Base-by-base conservation (phyloP, 2,329 filamentous ascomycete genomes). In the Penicillium hesseltinei region DNA sequence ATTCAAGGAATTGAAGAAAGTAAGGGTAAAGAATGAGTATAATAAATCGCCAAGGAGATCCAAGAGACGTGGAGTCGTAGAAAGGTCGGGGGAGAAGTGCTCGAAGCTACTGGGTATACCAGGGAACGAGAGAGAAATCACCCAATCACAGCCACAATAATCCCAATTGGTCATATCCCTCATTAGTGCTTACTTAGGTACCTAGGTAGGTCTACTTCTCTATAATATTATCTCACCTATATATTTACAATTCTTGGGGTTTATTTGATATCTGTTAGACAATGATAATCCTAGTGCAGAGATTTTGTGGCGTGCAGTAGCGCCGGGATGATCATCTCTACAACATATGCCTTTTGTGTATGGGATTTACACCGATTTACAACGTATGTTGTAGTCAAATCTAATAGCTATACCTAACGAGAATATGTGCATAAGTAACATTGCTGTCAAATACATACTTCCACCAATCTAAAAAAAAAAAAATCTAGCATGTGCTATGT, bases 41-140 rank as follows among this genome's bases (percentile, higher is more conserved):
- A 44, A 42, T 23, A 38, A 52, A 25, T 10, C 9, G 29, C 19
- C 21, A 33, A 53, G n/a, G 7, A 39, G 23, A 23, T 23, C n/a
- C 7, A 17, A 55, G 25, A 31, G 10, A 27, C 21, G 27, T 51
- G 39, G 29, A 48, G 35, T 33, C 31, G 43, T 11, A 31, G 29
- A 50, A 49, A 43, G 36, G 44, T 49, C 31, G 53, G 52, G 51
- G 47, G 31, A 27, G 42, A 36, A 53, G 56, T 65, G 54, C 53
- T 62, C 38, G 35, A 55, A 46, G 23, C 35, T 66, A 66, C 64
- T 46, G 55, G 54, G 64, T 65, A 65, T 56, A 53, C 51, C 45
- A 59, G 38, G 59, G 62, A 52, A 62, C 56, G 58, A 48, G 36
- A 47, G 31, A 31, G 15, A 4, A 29, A 42, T 17, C 19, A 17